Conservation (phyloP, 257 asterid species). For the Parsonsia alboflavescens region DNA sequence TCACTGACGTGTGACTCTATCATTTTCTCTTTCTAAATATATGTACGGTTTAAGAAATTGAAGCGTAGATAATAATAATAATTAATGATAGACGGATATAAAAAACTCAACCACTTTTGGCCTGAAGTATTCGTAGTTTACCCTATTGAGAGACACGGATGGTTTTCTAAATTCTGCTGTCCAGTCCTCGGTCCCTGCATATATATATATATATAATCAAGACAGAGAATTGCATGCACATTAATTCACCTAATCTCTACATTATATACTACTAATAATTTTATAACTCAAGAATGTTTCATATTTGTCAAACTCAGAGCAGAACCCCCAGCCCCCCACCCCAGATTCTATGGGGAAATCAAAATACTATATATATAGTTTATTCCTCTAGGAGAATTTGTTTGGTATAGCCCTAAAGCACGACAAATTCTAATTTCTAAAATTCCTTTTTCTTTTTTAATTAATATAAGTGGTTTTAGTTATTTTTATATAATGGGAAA, state of each 20-base stretch:
- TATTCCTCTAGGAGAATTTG: too few relatives aligned
- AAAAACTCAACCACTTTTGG: conserved; percentile 31
- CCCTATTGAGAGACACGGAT: conserved; percentile 18
- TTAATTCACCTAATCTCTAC: conserved; percentile 4
- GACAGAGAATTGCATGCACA: conserved; percentile 10
- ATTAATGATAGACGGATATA: neutral
- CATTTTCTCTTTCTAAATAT: neutral
- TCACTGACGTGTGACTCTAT: neutral
- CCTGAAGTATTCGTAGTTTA: conserved; percentile 23
- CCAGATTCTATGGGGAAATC: conserved; percentile 2
- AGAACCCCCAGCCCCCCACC: neutral
- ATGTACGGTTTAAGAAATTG: neutral
- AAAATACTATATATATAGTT: neutral
- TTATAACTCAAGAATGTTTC: conserved; percentile 4
- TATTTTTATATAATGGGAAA: too few relatives aligned
- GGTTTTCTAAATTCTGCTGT: conserved; percentile 8
- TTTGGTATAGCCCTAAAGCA: too few relatives aligned
- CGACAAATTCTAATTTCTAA: too few relatives aligned
- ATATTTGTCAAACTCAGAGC: neutral
- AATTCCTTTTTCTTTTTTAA: too few relatives aligned
- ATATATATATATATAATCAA: neutral
- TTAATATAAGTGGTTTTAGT: too few relatives aligned
- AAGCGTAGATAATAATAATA: neutral
- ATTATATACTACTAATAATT: neutral
- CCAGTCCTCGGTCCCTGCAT: conserved; percentile 11